Base-by-base conservation (phyloP, 805 yeast species). In the Yamadazyma insecticola region DNA sequence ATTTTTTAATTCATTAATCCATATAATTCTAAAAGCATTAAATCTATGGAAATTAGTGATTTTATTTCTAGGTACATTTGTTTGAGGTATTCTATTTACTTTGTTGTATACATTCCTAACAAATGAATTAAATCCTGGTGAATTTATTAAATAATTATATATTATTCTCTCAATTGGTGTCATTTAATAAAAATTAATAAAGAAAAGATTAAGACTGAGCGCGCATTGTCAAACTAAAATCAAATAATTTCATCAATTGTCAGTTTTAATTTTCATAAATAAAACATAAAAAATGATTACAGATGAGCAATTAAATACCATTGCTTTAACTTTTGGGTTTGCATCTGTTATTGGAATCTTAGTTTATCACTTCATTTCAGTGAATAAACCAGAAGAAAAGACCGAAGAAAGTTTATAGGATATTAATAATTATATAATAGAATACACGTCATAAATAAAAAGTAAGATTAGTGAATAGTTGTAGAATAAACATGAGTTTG, bases 241-340 rank as follows among this genome's bases (percentile, higher is more conserved):
- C n/a, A n/a, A n/a, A n/a, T n/a, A n/a, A n/a, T n/a, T n/a, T n/a
- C n/a, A n/a, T n/a, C n/a, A n/a, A n/a, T n/a, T n/a, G n/a, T n/a
- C n/a, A n/a, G n/a, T n/a, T n/a, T n/a, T n/a, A n/a, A n/a, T n/a
- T n/a, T n/a, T n/a, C n/a, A n/a, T n/a, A n/a, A n/a, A n/a, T n/a
- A n/a, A n/a, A n/a, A n/a, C n/a, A 18, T 6, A 18, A 18, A 30
- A 12, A 28, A 89, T 89, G 96, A 88, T 89, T 49, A 68, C 85
- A 11, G 97, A 89, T 68, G 67, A 66, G 33, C 92, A 87, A 57
- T 72, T 89, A 53, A 76, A 88, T 55, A 60, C 74, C 29, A 62
- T 86, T 26, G 94, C 85, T 30, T 70, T 85, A 27, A 57, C 76
- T 9, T 80, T 83, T 44, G 97, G 96, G 4, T 55, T 87, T 33